These are phyloP conservation scores for Nigrospora osmanthi DNA, from an alignment of 2,329 filamentous ascomycete species.

Conservation along the genomic window DNA sequence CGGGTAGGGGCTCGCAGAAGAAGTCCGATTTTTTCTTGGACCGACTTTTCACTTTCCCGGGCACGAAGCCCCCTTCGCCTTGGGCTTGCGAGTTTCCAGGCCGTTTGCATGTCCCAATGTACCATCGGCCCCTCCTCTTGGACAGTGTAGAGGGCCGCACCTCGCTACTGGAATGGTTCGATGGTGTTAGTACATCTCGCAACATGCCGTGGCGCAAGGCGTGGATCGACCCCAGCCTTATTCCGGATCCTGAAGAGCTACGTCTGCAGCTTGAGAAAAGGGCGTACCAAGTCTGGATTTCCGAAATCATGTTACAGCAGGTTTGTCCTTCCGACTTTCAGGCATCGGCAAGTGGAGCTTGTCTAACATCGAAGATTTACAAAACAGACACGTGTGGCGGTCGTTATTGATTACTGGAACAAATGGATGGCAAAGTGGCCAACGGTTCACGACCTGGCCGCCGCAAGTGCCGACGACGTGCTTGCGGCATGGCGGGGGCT, in stretches of 20 bases:
- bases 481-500: constrained; percentile 52
- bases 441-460: constrained; percentile 46
- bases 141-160: constrained; percentile 24
- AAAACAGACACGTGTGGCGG: constrained; percentile 50
- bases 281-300: constrained; percentile 61
- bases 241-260: constrained; percentile 22
- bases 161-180: constrained; percentile 43
- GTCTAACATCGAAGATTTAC: too few species aligned
- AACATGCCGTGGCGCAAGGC: constrained; percentile 52
- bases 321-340: constrained; percentile 55
- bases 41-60: constrained; percentile 1
- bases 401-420: constrained; percentile 56
- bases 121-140: constrained; percentile 44
- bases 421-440: constrained; percentile 55
- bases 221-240: constrained; percentile 39
- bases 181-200: constrained; percentile 35
- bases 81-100: constrained; percentile 13
- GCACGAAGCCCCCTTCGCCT: constrained; percentile 8
- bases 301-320: constrained; percentile 61
- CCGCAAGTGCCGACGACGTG: constrained; percentile 46
- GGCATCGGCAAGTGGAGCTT: constrained; percentile 44
- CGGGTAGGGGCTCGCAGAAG: neutral
- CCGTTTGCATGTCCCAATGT: constrained; percentile 29
- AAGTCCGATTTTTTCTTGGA: constrained; percentile 3
- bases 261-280: constrained; percentile 38